Percentiles rank a stretch among this genome's conserved stretches.
These are phyloP conservation scores for Beauveria caledonica DNA, from an alignment of 2,329 filamentous ascomycete species.

Conservation along the genomic window DNA sequence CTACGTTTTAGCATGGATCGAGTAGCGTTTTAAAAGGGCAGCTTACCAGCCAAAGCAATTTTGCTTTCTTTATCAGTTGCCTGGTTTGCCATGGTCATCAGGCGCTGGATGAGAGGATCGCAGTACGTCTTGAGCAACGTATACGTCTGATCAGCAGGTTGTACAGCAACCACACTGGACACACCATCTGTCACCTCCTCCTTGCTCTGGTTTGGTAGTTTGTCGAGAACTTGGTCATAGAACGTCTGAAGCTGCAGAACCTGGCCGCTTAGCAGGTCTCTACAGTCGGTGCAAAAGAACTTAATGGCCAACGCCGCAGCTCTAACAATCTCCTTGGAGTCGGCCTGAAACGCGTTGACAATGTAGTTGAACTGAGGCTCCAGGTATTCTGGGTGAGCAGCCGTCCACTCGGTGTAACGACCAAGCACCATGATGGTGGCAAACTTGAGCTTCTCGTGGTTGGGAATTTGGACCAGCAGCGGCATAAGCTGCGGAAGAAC, in stretches of 20 bases:
- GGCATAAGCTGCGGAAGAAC: conserved; percentile 90
- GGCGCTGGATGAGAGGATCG: conserved; percentile 75
- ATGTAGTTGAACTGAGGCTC: conserved; percentile 94
- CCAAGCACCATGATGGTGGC: conserved; percentile 97
- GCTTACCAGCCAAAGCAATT: conserved; percentile 71
- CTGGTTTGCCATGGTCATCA: conserved; percentile 81
- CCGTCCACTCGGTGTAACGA: conserved; percentile 96
- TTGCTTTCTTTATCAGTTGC: conserved; percentile 78
- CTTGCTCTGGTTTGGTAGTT: conserved; percentile 76
- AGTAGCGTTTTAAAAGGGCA: neutral
- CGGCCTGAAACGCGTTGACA: conserved; percentile 81
- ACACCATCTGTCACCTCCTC: conserved; percentile 96
- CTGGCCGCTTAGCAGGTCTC: conserved; percentile 72
- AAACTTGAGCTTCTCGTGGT: conserved; percentile 96
- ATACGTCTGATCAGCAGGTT: conserved; percentile 73
- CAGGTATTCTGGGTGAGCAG: conserved; percentile 84
- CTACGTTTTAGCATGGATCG: neutral
- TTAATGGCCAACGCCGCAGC: conserved; percentile 92
- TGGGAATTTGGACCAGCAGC: conserved; percentile 85
- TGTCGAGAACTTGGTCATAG: conserved; percentile 83
- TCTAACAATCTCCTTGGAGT: conserved; percentile 82
- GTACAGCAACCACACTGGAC: conserved; percentile 80
- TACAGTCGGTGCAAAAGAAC: conserved; percentile 95
- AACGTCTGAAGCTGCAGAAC: conserved; percentile 84
- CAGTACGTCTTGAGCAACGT: conserved; percentile 84